A percentile compares a stretch with the other conserved stretches of the same genome.
These are phyloP conservation scores for Selaginella moellendorffii DNA, from an alignment of 75 land plant species.

Conservation along the genomic window DNA sequence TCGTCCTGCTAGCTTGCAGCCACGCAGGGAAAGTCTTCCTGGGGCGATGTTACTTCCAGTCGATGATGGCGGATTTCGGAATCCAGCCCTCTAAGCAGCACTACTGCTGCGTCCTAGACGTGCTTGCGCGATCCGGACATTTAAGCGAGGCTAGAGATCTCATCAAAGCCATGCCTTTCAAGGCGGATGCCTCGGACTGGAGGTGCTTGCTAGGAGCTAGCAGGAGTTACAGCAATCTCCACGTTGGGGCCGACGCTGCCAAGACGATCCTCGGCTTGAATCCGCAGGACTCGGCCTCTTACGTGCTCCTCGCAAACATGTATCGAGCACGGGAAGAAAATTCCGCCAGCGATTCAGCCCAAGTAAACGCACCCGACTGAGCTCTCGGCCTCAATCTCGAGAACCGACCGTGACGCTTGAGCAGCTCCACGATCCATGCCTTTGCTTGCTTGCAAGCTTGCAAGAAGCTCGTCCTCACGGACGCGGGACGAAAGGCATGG, in stretches of 20 bases:
- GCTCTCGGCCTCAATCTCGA: no score
- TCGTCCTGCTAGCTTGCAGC: neutral
- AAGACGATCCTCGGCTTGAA: no score
- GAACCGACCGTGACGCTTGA: no score
- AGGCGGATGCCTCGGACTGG: neutral
- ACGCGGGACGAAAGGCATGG: slow-evolving; percentile 28
- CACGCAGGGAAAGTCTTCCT: neutral
- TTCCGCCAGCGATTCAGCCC: no score
- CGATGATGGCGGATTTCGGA: neutral
- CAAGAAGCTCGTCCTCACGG: no score
- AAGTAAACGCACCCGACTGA: no score
- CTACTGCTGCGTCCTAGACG: neutral
- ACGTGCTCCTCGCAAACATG: neutral
- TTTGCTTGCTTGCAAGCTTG: no score
- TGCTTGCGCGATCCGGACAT: neutral
- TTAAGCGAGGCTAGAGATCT: neutral
- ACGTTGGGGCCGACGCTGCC: neutral
- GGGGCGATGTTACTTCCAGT: neutral
- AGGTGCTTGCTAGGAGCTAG: neutral
- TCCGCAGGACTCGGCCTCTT: neutral
- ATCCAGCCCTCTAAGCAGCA: neutral
- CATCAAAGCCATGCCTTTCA: neutral
- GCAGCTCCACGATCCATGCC: no score
- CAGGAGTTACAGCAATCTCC: neutral
- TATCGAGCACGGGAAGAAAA: no score